Base-by-base conservation (phyloP, 352 stramenopile genomes). In the Thalassiosira livingstoniorum region DNA sequence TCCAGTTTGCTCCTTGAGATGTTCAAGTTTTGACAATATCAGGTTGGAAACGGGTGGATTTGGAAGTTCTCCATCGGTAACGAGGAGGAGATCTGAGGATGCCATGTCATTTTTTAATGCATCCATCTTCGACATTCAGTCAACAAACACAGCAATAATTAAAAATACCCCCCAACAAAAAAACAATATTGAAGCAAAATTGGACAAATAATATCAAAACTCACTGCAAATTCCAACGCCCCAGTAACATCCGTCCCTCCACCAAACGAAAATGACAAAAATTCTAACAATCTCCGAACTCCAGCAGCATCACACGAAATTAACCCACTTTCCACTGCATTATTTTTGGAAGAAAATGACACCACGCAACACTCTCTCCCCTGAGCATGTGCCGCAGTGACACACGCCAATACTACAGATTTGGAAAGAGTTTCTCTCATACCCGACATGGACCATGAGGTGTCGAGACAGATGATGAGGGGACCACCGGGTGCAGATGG, bases 401-500 rank as follows among this genome's bases (percentile, higher is more conserved):
- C 84, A 64, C 82, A 91, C 27, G 86, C 79, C 11, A 94, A 58
- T 5, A 92, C 90, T 34, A 90, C 85, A 62, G 90, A 87, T 68
- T 94, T 94, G 1, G 88, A 88, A 5, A 94, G 65, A 23, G 57
- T 60, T 73, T 94, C 90, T 47, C 90, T 69, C 18, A 43, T 34
- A 55, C 88, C 87, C 21, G 86, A 80, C 90, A 94, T 94, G 2
- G 84, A 92, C 66, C 82, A 87, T 1, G 87, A 93, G 18, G 90
- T 94, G 71, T 94, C 90, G 1, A 94, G 51, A 51, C 90, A 94
- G 18, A 94, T 82, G 31, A 93, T 85, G 43, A 94, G 75, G 7
- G 88, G 90, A 32, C 90, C 90, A 34, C 88, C 86, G 13, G 85
- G 47, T 32, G 77, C 84, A 60, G 73, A 88, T n/a, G 90, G 90